Evolutionary conservation across 495 filamentous ascomycete genomes (phyloP).

Genomic region (Symbiotaphrina buchneri): DNA sequence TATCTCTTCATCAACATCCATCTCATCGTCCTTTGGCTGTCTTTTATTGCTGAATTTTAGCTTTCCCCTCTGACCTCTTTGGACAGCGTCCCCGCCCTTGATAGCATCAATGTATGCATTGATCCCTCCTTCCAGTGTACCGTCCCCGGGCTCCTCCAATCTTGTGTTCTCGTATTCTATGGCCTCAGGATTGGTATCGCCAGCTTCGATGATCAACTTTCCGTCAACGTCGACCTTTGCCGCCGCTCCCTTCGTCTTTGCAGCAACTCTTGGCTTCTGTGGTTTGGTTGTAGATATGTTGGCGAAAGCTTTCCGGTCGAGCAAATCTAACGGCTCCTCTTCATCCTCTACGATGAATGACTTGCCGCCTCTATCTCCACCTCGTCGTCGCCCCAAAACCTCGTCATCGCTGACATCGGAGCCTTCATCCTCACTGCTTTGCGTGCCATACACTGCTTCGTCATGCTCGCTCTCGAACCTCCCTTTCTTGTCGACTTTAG

Average conservation of each 20-base stretch:
- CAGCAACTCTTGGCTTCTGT: conserved; percentile 18
- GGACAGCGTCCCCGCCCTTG: conserved; percentile 58
- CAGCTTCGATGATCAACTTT: conserved; percentile 50
- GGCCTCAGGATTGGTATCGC: conserved; percentile 25
- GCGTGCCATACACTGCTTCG: conserved; percentile 75
- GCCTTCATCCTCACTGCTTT: conserved; percentile 35
- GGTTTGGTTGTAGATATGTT: conserved; percentile 88
- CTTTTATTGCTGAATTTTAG: conserved; percentile 67
- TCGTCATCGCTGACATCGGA: conserved; percentile 39
- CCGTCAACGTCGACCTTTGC: conserved; percentile 65
- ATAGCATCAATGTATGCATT: conserved; percentile 87
- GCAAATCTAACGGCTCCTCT: conserved; percentile 80
- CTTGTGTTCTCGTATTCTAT: conserved; percentile 34
- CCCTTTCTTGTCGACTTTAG: conserved; percentile 19
- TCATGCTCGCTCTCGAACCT: conserved; percentile 83
- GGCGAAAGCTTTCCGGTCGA: conserved; percentile 69
- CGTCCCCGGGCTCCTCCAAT: conserved; percentile 17
- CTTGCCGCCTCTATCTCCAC: conserved; percentile 18
- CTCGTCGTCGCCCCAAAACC: conserved; percentile 24
- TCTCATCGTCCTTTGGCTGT: conserved; percentile 34
- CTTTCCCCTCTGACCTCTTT: conserved; percentile 61
- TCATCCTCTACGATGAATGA: conserved; percentile 79
- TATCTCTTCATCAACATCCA: conserved; percentile 54
- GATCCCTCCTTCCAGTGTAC: conserved; percentile 33
- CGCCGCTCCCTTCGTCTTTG: conserved; percentile 27